phyloP scores from a whole-genome alignment of 1,139 yeast species.

The Pichia sp. region DNA sequence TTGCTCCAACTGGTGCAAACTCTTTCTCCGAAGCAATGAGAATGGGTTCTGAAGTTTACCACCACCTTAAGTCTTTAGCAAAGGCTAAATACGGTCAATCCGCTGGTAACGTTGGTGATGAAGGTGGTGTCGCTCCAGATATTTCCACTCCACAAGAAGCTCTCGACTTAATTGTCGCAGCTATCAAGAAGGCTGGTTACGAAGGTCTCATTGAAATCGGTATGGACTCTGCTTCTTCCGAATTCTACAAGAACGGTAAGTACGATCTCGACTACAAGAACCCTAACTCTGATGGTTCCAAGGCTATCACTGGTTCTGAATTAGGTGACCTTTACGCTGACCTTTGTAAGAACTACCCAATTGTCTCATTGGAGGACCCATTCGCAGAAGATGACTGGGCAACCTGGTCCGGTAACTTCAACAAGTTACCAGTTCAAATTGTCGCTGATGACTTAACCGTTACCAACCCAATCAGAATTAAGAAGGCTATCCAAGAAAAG shows the following conservation, averaged over 20 bases:
- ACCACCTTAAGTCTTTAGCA: constrained; percentile 82
- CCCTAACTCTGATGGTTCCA: constrained; percentile 80
- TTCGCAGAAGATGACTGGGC: constrained; percentile 99
- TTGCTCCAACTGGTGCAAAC: constrained; percentile 85
- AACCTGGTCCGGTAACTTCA: constrained; percentile 84
- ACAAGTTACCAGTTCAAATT: constrained; percentile 69
- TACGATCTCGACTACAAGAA: constrained; percentile 97
- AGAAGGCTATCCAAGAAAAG: constrained; percentile 92
- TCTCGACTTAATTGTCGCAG: constrained; percentile 77
- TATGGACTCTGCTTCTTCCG: constrained; percentile 93
- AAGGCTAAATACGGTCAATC: constrained; percentile 92
- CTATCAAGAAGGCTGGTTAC: constrained; percentile 91
- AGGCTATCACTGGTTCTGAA: constrained; percentile 84
- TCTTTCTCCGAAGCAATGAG: constrained; percentile 89
- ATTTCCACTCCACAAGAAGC: constrained; percentile 92
- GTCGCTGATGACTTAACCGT: constrained; percentile 98
- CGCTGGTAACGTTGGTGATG: constrained; percentile 99
- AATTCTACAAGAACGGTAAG: constrained; percentile 91
- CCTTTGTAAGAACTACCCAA: constrained; percentile 84
- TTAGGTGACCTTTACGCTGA: constrained; percentile 75
- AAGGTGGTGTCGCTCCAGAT: constrained; percentile 99
- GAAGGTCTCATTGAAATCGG: constrained; percentile 86
- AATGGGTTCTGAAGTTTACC: constrained; percentile 96
- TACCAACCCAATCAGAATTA: constrained; percentile 90
- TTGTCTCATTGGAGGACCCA: constrained; percentile 96